These are phyloP conservation scores for Pouteria glomerata DNA, from an alignment of 148 eudicot species.

Conservation along the genomic window DNA sequence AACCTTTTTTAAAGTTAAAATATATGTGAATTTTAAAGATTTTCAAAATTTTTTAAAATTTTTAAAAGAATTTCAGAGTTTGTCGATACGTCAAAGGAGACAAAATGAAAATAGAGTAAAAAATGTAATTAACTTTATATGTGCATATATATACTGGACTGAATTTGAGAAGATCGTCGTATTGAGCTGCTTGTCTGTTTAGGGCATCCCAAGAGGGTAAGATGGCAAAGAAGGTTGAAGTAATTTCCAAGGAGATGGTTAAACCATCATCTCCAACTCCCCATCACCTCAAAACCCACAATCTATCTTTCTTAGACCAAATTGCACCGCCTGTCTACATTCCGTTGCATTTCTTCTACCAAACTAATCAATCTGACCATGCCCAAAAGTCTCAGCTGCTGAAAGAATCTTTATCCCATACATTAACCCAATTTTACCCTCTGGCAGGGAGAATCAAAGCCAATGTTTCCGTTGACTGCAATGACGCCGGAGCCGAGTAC, in stretches of 20 bases:
- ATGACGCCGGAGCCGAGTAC: constrained; percentile 12
- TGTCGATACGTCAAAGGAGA: no score
- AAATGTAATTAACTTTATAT: no score
- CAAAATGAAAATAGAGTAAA: no score
- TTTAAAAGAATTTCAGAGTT: no score
- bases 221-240: constrained; percentile 7
- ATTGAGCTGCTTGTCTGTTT: background rate
- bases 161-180: no score
- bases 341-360: constrained; percentile 21
- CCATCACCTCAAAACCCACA: constrained; percentile 14
- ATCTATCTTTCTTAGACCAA: constrained; percentile 22
- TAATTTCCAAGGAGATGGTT: constrained; percentile 16
- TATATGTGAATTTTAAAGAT: no score
- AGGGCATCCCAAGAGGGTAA: background rate
- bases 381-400: constrained; percentile 2
- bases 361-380: background rate
- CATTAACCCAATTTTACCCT: constrained; percentile 16
- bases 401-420: constrained; percentile 16
- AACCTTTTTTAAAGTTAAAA: no score
- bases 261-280: constrained; percentile 30
- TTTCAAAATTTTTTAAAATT: no score
- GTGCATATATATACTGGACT: no score
- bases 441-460: constrained; percentile 15
- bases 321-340: constrained; percentile 11
- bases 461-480: constrained; percentile 1